Evolutionary conservation across 2,329 filamentous ascomycete species (phyloP).

Genomic region (Hypoxylon sp.): DNA sequence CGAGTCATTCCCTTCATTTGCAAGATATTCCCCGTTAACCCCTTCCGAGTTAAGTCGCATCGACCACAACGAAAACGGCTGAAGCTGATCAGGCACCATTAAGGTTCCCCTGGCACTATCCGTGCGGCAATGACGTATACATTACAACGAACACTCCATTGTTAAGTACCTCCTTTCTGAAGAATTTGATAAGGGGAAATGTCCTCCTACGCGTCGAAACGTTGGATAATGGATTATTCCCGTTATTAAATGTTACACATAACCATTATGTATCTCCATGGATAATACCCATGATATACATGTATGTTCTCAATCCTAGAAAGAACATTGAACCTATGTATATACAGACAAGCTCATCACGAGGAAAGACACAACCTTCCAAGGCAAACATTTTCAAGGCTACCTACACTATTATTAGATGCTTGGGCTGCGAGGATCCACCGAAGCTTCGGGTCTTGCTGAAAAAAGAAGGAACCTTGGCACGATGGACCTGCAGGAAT

Average conservation of each 20-base stretch:
- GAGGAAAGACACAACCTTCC: background rate
- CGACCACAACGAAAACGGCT: slow-evolving; percentile 19
- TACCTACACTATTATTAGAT: slow-evolving; percentile 41
- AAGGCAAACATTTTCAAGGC: background rate
- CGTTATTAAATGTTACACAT: slow-evolving; percentile 1
- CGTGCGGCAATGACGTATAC: slow-evolving; percentile 40
- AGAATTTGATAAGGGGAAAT: slow-evolving; percentile 3
- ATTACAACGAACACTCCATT: background rate
- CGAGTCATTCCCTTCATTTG: slow-evolving; percentile 31
- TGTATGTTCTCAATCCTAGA: too few relatives aligned
- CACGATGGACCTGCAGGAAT: slow-evolving; percentile 26
- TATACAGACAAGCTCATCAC: slow-evolving; percentile 24
- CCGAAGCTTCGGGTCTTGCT: slow-evolving; percentile 35
- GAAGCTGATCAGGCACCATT: slow-evolving; percentile 26
- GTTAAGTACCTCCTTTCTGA: background rate
- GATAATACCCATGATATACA: slow-evolving; percentile 10
- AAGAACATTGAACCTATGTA: too few relatives aligned
- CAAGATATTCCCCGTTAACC: slow-evolving; percentile 21
- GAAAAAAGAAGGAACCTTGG: slow-evolving; percentile 19
- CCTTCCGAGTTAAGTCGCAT: slow-evolving; percentile 28
- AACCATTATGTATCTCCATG: slow-evolving; percentile 11
- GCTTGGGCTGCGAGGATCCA: slow-evolving; percentile 30
- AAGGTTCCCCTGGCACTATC: slow-evolving; percentile 37
- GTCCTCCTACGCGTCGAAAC: background rate
- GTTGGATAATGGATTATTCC: background rate